Evolutionary conservation across 768 basidiomycete species (phyloP), one percentile per base, ranked within the genome.

Genomic region (Dentipellis sp.): DNA sequence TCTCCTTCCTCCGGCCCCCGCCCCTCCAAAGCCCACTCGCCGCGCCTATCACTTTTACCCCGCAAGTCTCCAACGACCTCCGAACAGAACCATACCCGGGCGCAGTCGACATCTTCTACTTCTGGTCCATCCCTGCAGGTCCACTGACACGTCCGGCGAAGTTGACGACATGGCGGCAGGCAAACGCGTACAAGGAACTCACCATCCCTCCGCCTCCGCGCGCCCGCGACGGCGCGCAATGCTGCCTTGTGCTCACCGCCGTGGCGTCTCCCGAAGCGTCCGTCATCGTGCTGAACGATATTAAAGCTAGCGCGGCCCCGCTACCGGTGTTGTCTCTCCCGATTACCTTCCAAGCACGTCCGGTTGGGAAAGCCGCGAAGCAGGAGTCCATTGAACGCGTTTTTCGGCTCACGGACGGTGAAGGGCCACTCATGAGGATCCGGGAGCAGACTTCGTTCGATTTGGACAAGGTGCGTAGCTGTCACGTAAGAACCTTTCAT

Each of bases 1-100:
- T 94, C 42, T 94, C 89, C 23, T 94, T 94, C 67, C 81, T 94
- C 14, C 85, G 91, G 47, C 91, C 93, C 10, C 94, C 91, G 3
- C 89, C 91, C 3, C 77, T 78, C 51, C 73, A 75, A 0, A 65
- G 74, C 7, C 70, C 75, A 1, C 67, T 72, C 10, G 71, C 71
- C 0, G 62, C 67, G 4, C 62, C 73, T 10, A 69, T 94, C 51
- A 68, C 73, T 11, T 78, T 94, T 52, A 91, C 84, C 2, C 91
- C 90, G 0, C 92, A 94, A 67, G 81, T 97, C 58, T 82, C 86
- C 34, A 95, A 97, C 67, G 94, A 95, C 62, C 78, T 95, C 21
- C 80, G 94, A 35, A 95, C 94, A 36, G 92, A 94, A 66, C 71
- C 76, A 1, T 81, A 75, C 62, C 64, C 71, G 10, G 70, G 66